Conservation (phyloP, 352 stramenopile genomes). For the Phytophthora kernoviae region DNA sequence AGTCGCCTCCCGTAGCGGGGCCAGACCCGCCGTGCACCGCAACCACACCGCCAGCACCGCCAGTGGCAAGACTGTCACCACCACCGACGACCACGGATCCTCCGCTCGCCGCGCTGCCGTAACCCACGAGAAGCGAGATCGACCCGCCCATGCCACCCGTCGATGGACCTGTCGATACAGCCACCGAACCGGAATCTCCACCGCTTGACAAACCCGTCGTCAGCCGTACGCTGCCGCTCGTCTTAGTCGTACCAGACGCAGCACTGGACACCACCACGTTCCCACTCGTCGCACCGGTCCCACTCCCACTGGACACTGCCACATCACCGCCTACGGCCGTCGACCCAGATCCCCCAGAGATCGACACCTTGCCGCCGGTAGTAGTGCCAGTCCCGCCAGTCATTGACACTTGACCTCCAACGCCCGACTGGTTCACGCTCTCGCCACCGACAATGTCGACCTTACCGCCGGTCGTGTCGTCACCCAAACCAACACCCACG, state of each 20-base stretch:
- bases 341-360: not conserved
- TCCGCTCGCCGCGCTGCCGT: not conserved
- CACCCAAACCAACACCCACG: too few relatives aligned
- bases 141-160: slow-evolving; percentile 6
- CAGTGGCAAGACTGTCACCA: not conserved
- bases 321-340: not conserved
- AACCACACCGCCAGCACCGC: slow-evolving; percentile 2
- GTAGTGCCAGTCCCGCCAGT: not conserved
- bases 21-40: slow-evolving; percentile 2
- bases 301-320: slow-evolving; percentile 1
- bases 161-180: slow-evolving; percentile 3
- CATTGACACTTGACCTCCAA: not conserved
- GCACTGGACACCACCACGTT: slow-evolving; percentile 8
- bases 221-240: slow-evolving; percentile 5
- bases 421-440: too few relatives aligned
- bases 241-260: not conserved
- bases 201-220: not conserved
- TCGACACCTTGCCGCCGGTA: not conserved
- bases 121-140: slow-evolving; percentile 10
- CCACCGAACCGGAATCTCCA: slow-evolving; percentile 2
- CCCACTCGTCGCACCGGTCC: slow-evolving; percentile 6
- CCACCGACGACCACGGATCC: not conserved
- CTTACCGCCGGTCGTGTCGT: too few relatives aligned
- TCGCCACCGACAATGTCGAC: too few relatives aligned
- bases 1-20: not conserved